phyloP scores from a whole-genome alignment of 139 green algal species.

The Chlorella sp. region DNA sequence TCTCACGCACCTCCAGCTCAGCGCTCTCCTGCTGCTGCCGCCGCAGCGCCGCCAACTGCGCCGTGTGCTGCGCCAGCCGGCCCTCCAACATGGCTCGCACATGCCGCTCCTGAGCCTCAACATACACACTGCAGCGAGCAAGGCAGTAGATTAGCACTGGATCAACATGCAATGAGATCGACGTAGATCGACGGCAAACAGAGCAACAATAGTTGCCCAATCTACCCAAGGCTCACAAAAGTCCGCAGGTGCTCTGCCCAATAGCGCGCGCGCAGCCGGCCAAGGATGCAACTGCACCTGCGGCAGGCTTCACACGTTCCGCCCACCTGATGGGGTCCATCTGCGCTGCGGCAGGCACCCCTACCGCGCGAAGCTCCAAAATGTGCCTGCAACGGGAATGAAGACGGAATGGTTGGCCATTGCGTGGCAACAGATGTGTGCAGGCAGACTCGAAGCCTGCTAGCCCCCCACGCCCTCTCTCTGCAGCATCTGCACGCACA shows the following conservation, averaged over 20 bases:
- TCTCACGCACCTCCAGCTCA: background rate
- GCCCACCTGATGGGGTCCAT: slow-evolving; percentile 46
- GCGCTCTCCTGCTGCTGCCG: background rate
- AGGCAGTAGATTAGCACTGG: background rate
- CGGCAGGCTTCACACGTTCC: too few species aligned
- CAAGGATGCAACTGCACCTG: background rate
- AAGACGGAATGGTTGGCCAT: too few species aligned
- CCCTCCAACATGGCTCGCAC: slow-evolving; percentile 25
- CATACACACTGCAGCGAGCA: background rate
- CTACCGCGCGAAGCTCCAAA: slow-evolving; percentile 54
- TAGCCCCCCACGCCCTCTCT: too few species aligned
- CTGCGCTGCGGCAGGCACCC: slow-evolving; percentile 34
- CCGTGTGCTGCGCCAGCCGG: slow-evolving; percentile 3
- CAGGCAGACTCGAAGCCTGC: too few species aligned
- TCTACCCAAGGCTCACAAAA: too few species aligned
- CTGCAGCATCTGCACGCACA: too few species aligned
- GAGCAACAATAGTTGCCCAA: too few species aligned
- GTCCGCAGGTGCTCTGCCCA: background rate
- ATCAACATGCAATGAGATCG: background rate
- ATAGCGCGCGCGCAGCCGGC: background rate
- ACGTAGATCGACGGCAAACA: background rate
- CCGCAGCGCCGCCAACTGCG: background rate
- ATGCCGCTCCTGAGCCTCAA: slow-evolving; percentile 17
- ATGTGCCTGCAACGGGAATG: background rate
- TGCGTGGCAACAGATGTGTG: too few species aligned